phyloP scores from a whole-genome alignment of 2,329 filamentous ascomycete genomes.

The Fusarium sp. region DNA sequence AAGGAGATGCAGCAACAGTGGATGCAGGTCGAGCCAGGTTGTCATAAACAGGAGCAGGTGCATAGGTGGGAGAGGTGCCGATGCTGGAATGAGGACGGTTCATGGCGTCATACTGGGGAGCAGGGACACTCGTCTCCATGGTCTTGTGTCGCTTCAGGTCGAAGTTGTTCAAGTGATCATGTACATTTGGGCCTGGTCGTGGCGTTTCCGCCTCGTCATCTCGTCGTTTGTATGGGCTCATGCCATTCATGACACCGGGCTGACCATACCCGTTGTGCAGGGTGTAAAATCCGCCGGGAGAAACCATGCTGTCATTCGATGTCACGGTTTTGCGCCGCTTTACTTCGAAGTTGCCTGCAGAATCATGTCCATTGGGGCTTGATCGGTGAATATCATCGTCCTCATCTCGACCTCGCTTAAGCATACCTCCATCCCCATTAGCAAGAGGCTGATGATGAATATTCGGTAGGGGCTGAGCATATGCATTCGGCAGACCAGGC shows the following conservation, averaged over 20 bases:
- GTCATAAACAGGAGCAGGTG: constrained; percentile 22
- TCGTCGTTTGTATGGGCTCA: constrained; percentile 58
- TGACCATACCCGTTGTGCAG: constrained; percentile 22
- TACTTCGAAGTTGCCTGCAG: constrained; percentile 65
- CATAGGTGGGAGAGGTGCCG: constrained; percentile 48
- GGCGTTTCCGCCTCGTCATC: constrained; percentile 70
- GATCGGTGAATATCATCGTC: constrained; percentile 54
- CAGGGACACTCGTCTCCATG: constrained; percentile 67
- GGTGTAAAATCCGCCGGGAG: constrained; percentile 22
- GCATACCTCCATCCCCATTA: constrained; percentile 68
- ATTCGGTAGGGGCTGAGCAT: constrained; percentile 65
- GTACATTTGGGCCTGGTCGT: constrained; percentile 68
- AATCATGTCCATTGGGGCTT: constrained; percentile 56
- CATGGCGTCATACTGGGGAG: constrained; percentile 63
- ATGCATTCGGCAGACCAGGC: constrained; percentile 68
- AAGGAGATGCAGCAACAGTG: constrained; percentile 27
- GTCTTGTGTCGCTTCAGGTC: constrained; percentile 86
- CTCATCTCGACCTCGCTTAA: constrained; percentile 67
- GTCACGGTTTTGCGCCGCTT: constrained; percentile 84
- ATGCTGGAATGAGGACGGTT: constrained; percentile 61
- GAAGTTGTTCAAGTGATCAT: constrained; percentile 58
- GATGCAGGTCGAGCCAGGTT: constrained; percentile 23
- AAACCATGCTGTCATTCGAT: constrained; percentile 22
- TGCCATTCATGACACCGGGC: constrained; percentile 69
- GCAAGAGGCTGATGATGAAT: constrained; percentile 46